Base-by-base conservation (phyloP, 176 grass and related monocot species). In the Typha latifolia region DNA sequence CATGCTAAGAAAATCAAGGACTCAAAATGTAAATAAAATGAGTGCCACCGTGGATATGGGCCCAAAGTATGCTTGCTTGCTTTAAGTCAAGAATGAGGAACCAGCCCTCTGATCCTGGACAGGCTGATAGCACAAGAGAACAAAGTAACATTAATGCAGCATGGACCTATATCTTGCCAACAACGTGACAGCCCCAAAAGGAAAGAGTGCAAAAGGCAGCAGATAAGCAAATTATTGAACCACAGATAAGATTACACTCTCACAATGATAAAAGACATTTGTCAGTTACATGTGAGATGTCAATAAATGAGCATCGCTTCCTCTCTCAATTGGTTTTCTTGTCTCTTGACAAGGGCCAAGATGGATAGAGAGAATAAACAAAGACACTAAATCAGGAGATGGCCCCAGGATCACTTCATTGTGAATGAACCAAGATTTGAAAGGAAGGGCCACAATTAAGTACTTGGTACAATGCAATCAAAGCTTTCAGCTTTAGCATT, bases 381-480 rank as follows among this genome's bases (percentile, higher is more conserved):
- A 21, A 59, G 53, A 59, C 53, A 59, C n/a, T 59, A 21, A 59
- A 59, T 19, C 53, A 59, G 37, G 8, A 43, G 37, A 43, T 43
- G 37, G 37, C 9, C 37, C 37, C 37, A 43, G 5, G 9, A 43
- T 43, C 37, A 43, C 37, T 43, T 43, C 37, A 43, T 43, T 43
- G 9, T 10, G 37, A 43, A 43, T 43, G 37, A 59, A 59, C 16
- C 53, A 59, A 22, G 53, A 22, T 59, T 19, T 6, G 53, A 19
- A 59, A 21, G 53, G 22, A 59, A 59, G 20, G 20, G 7, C 4
- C 53, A 7, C 53, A 59, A 9, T 16, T 16, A 59, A 59, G 18
- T 59, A 59, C 53, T 59, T 59, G 53, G 18, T 59, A 59, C 53
- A 59, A 59, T 22, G 53, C 53, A 59, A 19, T 59, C 9, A 59